Conservation (phyloP, 2,329 filamentous ascomycete species). For the Ophiostoma tasmaniense region DNA sequence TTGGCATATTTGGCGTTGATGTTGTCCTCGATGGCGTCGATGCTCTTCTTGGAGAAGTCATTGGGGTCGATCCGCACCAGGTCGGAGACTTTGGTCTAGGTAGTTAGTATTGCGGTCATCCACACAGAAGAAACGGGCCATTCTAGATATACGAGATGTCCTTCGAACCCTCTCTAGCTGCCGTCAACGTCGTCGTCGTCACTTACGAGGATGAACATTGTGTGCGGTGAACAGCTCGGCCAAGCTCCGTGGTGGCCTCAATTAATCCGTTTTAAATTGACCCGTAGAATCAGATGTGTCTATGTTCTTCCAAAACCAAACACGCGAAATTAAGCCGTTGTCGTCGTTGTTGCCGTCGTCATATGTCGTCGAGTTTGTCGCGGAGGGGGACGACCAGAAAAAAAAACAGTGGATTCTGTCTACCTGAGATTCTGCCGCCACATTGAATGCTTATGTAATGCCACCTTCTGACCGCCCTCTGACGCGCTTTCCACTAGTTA, state of each 20-base stretch:
- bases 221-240: neutral
- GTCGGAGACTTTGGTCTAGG: slow-evolving; percentile 84
- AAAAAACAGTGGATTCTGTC: slow-evolving; percentile 14
- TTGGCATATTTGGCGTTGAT: slow-evolving; percentile 97
- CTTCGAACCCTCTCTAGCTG: too few species aligned
- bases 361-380: neutral
- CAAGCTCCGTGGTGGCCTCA: neutral
- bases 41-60: slow-evolving; percentile 77
- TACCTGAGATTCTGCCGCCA: slow-evolving; percentile 8
- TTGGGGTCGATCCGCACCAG: slow-evolving; percentile 85
- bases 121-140: too few species aligned
- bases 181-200: neutral
- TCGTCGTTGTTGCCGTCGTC: neutral
- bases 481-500: neutral
- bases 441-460: neutral
- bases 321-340: neutral
- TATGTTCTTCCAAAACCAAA: neutral
- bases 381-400: slow-evolving; percentile 14
- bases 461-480: neutral
- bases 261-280: neutral
- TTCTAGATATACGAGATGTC: too few species aligned
- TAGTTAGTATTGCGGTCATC: neutral
- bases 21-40: slow-evolving; percentile 84
- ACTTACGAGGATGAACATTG: slow-evolving; percentile 46
- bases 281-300: neutral